Evolutionary conservation across 2,329 filamentous ascomycete genomes (phyloP).

Genomic region (Myrmaecium sp.): DNA sequence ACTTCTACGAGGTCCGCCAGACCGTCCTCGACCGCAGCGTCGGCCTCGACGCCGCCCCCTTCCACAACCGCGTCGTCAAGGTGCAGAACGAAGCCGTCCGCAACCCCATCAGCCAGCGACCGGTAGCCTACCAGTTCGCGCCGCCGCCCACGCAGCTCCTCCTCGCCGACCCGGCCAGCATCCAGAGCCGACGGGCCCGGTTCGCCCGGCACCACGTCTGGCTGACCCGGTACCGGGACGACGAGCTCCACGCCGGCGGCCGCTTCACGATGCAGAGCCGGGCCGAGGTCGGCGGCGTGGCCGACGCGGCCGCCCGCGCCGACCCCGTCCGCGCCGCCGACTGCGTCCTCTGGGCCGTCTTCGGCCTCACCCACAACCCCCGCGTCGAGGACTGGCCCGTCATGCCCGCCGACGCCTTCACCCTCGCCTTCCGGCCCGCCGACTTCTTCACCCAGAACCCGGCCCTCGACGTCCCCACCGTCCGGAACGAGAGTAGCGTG

Average conservation of each 20-base stretch:
- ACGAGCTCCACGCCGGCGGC: conserved; percentile 34
- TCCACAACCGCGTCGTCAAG: conserved; percentile 37
- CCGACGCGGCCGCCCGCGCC: conserved; percentile 25
- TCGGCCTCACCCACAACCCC: conserved; percentile 35
- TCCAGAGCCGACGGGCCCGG: conserved; percentile 28
- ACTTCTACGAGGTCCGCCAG: conserved; percentile 40
- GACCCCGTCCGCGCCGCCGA: conserved; percentile 28
- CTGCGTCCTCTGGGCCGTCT: conserved; percentile 33
- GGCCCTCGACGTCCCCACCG: conserved; percentile 33
- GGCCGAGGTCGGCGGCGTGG: conserved; percentile 26
- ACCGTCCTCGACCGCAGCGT: conserved; percentile 28
- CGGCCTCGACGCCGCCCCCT: conserved; percentile 36
- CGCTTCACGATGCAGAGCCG: conserved; percentile 30
- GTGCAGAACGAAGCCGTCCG: conserved; percentile 31
- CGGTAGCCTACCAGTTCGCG: conserved; percentile 31
- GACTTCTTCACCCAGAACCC: conserved; percentile 39
- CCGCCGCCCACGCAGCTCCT: conserved; percentile 33
- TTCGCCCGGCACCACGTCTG: conserved; percentile 36
- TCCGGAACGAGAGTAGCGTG: conserved; percentile 3
- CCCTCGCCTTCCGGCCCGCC: conserved; percentile 29
- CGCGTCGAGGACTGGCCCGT: conserved; percentile 23
- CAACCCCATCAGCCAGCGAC: conserved; percentile 29
- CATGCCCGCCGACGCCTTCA: conserved; percentile 30
- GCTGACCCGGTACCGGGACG: conserved; percentile 36
- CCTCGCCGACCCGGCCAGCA: conserved; percentile 27